phyloP scores from a whole-genome alignment of 352 stramenopile species.

The Blastocystis sp. region DNA sequence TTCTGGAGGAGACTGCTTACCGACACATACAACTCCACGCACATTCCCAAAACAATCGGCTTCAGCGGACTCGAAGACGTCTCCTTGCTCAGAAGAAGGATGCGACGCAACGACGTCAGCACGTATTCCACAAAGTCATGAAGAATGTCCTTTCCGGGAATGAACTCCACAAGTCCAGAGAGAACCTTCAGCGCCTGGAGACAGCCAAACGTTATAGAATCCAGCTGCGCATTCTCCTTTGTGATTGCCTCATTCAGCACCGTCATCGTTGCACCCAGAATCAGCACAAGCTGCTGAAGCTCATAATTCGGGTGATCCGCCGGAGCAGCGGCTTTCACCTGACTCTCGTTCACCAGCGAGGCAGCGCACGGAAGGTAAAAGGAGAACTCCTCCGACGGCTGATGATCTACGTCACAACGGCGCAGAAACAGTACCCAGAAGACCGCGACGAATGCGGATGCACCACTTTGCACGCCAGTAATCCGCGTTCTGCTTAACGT shows the following conservation, averaged over 20 bases:
- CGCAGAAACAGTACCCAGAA: background rate
- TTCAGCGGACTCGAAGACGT: background rate
- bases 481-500: background rate
- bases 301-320: background rate
- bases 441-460: background rate
- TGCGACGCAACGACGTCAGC: background rate
- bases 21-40: background rate
- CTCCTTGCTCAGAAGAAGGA: background rate
- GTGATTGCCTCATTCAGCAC: background rate
- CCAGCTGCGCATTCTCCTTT: background rate
- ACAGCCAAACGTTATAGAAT: background rate
- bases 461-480: constrained; percentile 49
- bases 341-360: background rate
- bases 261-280: constrained; percentile 12
- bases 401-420: background rate
- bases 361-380: constrained; percentile 1
- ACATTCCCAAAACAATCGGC: background rate
- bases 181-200: background rate
- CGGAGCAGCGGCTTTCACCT: background rate
- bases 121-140: constrained; percentile 30
- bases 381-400: background rate
- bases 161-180: background rate
- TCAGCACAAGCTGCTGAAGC: constrained; percentile 11
- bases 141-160: background rate
- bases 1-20: background rate